Percentiles rank a stretch among this genome's conserved stretches.
Evolutionary conservation across 495 filamentous ascomycete species (phyloP).

Genomic region (Aspergillus funiculosus): DNA sequence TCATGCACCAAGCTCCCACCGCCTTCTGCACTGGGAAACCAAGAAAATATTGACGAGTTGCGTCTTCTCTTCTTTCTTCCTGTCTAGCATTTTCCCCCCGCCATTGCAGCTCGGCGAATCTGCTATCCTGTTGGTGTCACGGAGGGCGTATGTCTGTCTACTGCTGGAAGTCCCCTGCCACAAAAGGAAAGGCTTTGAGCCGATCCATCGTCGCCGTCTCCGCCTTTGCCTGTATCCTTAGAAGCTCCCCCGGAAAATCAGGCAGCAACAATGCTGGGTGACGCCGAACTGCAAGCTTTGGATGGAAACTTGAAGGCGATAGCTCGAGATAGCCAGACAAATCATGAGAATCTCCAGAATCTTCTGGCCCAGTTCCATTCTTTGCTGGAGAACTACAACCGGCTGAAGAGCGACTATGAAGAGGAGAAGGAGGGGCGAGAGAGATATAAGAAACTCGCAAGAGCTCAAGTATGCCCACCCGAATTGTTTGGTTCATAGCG

Average conservation of each 20-base stretch:
- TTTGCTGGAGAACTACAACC: constrained; percentile 47
- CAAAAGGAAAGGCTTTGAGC: constrained; percentile 1
- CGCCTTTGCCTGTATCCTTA: not conserved
- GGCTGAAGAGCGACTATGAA: constrained; percentile 52
- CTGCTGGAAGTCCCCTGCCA: not conserved
- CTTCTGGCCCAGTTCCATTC: constrained; percentile 35
- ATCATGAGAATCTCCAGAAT: constrained; percentile 33
- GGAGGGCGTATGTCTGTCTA: not conserved
- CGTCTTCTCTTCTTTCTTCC: not conserved
- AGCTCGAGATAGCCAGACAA: constrained; percentile 27
- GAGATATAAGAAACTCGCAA: constrained; percentile 47
- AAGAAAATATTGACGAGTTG: no score
- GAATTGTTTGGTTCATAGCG: not conserved
- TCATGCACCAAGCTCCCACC: no score
- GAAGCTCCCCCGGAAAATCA: not conserved
- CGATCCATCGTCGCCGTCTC: not conserved
- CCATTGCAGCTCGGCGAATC: no score
- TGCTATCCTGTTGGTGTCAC: no score
- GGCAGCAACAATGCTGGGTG: constrained; percentile 26
- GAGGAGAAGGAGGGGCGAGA: constrained; percentile 47
- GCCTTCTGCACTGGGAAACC: no score
- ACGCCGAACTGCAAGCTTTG: constrained; percentile 36
- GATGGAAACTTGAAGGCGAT: constrained; percentile 25
- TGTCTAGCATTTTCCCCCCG: no score
- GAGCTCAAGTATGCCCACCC: constrained; percentile 36